Evolutionary conservation across 192 early-diverging fungal genomes (phyloP), one percentile per base, ranked within the genome.

Genomic region (Diversispora epigaea): DNA sequence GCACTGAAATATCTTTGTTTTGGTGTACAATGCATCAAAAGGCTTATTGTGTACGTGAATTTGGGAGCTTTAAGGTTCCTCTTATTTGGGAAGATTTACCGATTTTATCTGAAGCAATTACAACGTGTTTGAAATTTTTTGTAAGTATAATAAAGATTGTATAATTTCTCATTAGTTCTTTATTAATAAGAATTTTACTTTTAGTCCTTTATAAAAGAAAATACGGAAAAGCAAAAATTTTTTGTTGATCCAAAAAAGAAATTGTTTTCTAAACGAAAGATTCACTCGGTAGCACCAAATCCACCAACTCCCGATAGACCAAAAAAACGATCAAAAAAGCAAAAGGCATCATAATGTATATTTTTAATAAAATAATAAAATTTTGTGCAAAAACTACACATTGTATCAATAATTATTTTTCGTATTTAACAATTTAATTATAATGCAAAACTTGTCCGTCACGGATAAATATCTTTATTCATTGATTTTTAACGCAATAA

Each of bases 21-120:
- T 73, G 44, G 71, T 60, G 55, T 73, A 73, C 43, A 25, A 73
- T 73, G 12, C 55, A 73, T 17, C 71, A 73, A 73, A 73, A 45
- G 7, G 4, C 57, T 60, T 60, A 72, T 61, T 72, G 71, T 25
- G 5, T 72, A 40, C 71, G 22, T n/a, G 57, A 72, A 72, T 72
- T 40, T 10, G 56, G 56, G 52, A 72, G 57, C 52, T 72, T 72
- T 22, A 72, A 60, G 19, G 19, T 72, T 58, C 71, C 71, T 57
- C 7, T 9, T 41, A 41, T 73, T 73, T 73, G 22, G 57, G 25
- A 73, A 40, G 57, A 61, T 22, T 57, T 73, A 11, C 43, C 44
- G 45, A 44, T 73, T 14, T 25, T 73, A 47, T n/a, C 57, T 46
- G 71, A 73, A 22, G 71, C 57, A 25, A 73, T 73, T 73, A 73